Base-by-base conservation (phyloP, 805 yeast species). In the Schwanniomyces vanrijiae region DNA sequence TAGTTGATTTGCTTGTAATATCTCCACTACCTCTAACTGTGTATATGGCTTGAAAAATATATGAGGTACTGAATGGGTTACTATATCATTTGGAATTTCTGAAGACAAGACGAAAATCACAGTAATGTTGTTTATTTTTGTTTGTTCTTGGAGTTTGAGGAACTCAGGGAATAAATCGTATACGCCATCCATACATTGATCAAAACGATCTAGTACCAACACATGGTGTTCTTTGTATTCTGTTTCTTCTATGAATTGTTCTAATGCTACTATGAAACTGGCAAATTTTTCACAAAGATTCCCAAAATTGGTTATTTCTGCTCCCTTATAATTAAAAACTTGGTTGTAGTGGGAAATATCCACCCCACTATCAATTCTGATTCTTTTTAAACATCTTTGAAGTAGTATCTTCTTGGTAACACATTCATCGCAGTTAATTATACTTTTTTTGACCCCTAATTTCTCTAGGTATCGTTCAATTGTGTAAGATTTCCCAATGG, bases 401-500 rank as follows among this genome's bases (percentile, higher is more conserved):
- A 79, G 60, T 1, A 80, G 61, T 8, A 70, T 58, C 46, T 69
- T 69, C 34, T 62, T 61, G 5, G 76, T 66, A 22, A 78, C 56
- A 43, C 75, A 67, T 50, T 69, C 77, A 43, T 77, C 81, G 55
- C 83, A 78, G 10, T 68, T 61, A 11, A 80, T 54, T 5, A 66
- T 50, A 1, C 73, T 58, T 18, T 57, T 55, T 4, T 57, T 55
- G 4, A 71, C 55, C 1, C 55, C 56, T 11, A 71, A 43, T 7
- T 53, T 46, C 5, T 63, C 42, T 13, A 77, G 55, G 48, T 64
- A 75, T 14, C 54, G 46, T 1, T 48, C 51, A 4, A 78, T 60
- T 0, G 72, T 65, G 45, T 60, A 62, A 2, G 81, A 61, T 53
- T 80, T 80, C 0, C 84, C 84, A 14, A 76, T 63, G 1, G 82